Percentiles rank a stretch among this genome's conserved stretches.
phyloP scores from a whole-genome alignment of 495 filamentous ascomycete genomes.

The Penicillium argentinense region DNA sequence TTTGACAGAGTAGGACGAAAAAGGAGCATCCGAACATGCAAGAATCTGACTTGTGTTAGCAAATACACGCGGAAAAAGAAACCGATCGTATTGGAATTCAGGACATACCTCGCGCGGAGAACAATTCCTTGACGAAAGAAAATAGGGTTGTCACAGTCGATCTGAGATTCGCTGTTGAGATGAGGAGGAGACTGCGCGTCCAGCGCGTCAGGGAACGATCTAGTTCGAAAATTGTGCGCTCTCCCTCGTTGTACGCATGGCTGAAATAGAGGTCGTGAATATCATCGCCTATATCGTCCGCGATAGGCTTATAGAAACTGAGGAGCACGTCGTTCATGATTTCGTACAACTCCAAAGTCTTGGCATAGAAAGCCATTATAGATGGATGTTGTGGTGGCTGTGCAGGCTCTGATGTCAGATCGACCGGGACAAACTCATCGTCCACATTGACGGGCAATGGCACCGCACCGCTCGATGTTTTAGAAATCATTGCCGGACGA shows the following conservation, averaged over 20 bases:
- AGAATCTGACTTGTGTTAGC: no score
- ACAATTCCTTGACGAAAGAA: conserved; percentile 38
- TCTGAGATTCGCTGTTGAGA: conserved; percentile 14
- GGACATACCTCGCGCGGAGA: conserved; percentile 26
- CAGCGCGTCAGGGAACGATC: conserved; percentile 35
- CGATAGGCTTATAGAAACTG: conserved; percentile 30
- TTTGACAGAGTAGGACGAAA: conserved; percentile 38
- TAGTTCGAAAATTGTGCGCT: conserved; percentile 37
- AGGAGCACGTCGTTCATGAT: conserved; percentile 43
- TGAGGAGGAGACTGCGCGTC: conserved; percentile 32
- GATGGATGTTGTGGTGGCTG: conserved; percentile 31
- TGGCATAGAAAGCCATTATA: conserved; percentile 42
- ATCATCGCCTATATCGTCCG: conserved; percentile 29
- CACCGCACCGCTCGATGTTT: conserved; percentile 30
- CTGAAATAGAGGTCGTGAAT: conserved; percentile 36
- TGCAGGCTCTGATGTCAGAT: conserved; percentile 13
- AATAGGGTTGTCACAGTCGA: conserved; percentile 14
- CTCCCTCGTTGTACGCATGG: conserved; percentile 21
- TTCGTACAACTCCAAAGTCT: conserved; percentile 39
- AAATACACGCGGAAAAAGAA: conserved; percentile 39
- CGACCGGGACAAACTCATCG: conserved; percentile 34
- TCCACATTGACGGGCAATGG: conserved; percentile 38
- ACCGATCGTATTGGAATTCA: conserved; percentile 24
- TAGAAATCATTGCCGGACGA: conserved; percentile 44
- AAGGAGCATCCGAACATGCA: conserved; percentile 36